Evolutionary conservation across 2,329 filamentous ascomycete species (phyloP), one percentile per base, ranked within the genome.

Genomic region (Penicillium brevicompactum): DNA sequence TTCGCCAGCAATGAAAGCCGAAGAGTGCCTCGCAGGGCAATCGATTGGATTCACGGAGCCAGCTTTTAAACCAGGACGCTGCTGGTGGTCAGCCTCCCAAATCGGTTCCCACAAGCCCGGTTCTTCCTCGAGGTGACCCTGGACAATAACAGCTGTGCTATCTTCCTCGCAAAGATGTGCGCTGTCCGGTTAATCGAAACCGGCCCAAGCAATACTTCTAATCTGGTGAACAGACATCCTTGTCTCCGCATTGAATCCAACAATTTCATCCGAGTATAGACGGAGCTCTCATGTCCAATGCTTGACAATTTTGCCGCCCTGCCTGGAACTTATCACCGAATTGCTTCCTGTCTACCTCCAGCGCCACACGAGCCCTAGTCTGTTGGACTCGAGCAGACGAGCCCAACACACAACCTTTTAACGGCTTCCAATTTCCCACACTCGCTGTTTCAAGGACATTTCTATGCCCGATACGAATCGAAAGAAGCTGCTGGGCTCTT

Each of bases 351-450:
- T 85, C 41, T 73, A 78, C 2, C 84, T 82, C 63, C 77, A 86
- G 30, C 74, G 80, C 59, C 80, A 86, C 61, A 69, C 79, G 56
- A 54, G 71, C 71, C 37, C 61, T 70, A 24, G 69, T 86, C 51
- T 73, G 71, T 18, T 65, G 86, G 46, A 74, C 63, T 27, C 71
- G 71, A 27, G 67, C 74, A 10, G 67, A 70, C n/a, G 80, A 80
- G 5, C 78, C 81, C 45, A 70, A 72, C 22, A 80, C 80, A 2
- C 34, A 3, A 37, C 62, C 62, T 24, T 79, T 86, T 64, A 82
- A 76, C n/a, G 48, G 73, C 86, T n/a, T 86, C 85, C 59, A 84
- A 82, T 5, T 85, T 82, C 41, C 84, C 84, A 7, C 82, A 76
- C 60, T 82, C 81, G 10, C 81, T 74, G 21, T 74, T 71, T 8